A percentile compares a stretch with the other conserved stretches of the same genome.
Evolutionary conservation across 306 rosid genomes (phyloP).

Genomic region (Cucurbita ficifolia): DNA sequence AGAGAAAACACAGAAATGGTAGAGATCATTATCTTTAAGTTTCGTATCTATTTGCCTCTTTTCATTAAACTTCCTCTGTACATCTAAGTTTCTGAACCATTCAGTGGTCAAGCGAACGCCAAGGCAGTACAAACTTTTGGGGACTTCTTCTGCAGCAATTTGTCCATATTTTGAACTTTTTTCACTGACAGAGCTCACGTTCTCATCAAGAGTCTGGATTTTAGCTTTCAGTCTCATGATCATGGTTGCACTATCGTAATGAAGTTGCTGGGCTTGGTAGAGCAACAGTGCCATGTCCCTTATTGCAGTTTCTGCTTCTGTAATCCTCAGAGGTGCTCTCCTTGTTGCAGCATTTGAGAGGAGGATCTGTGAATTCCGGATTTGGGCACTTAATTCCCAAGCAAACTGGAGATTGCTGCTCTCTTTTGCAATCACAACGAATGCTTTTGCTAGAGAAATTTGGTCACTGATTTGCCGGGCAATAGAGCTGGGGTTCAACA

Average conservation of each 20-base stretch:
- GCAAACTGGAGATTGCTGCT: slow-evolving; percentile 68
- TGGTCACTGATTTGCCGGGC: slow-evolving; percentile 56
- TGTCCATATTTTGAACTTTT: slow-evolving; percentile 73
- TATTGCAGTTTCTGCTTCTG: slow-evolving; percentile 41
- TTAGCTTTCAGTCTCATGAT: slow-evolving; percentile 66
- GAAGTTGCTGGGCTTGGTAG: slow-evolving; percentile 65
- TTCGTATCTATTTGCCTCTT: slow-evolving; percentile 32
- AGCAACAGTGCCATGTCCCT: slow-evolving; percentile 51
- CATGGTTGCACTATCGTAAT: slow-evolving; percentile 72
- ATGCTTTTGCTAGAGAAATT: slow-evolving; percentile 66
- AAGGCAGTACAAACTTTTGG: slow-evolving; percentile 55
- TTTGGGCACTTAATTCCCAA: slow-evolving; percentile 78
- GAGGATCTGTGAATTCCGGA: slow-evolving; percentile 51
- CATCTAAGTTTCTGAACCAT: slow-evolving; percentile 36
- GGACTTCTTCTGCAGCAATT: slow-evolving; percentile 73
- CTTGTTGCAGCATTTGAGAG: slow-evolving; percentile 64
- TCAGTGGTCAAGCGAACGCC: slow-evolving; percentile 53
- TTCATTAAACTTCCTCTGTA: slow-evolving; percentile 37
- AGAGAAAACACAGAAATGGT: slow-evolving; percentile 57
- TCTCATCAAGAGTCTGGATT: slow-evolving; percentile 55
- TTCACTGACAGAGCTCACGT: slow-evolving; percentile 42
- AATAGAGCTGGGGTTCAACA: slow-evolving; percentile 42
- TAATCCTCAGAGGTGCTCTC: slow-evolving; percentile 37
- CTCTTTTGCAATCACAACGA: slow-evolving; percentile 61
- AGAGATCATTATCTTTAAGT: slow-evolving; percentile 37